These are phyloP conservation scores for Penstemon barbatus DNA, from an alignment of 257 asterid species.

Conservation along the genomic window DNA sequence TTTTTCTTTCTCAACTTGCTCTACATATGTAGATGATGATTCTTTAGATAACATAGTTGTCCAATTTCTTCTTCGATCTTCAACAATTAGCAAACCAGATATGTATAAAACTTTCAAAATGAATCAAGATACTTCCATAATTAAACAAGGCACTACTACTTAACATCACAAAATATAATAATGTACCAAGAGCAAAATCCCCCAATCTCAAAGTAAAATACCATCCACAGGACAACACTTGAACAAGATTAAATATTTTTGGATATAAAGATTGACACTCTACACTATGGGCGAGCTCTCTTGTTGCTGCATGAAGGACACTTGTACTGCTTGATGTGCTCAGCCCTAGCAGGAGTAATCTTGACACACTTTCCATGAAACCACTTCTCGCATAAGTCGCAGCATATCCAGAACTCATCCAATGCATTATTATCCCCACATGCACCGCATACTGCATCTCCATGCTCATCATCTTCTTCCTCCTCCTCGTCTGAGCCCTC, in stretches of 20 bases:
- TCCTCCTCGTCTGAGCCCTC: conserved; percentile 55
- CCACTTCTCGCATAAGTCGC: conserved; percentile 87
- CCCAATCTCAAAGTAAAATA: conserved; percentile 5
- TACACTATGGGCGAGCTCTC: conserved; percentile 47
- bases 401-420: conserved; percentile 82
- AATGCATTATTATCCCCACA: conserved; percentile 64
- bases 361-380: conserved; percentile 91
- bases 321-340: conserved; percentile 76
- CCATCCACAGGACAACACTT: conserved; percentile 37
- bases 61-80: too few species aligned
- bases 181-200: conserved; percentile 19
- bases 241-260: too few species aligned
- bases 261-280: background rate
- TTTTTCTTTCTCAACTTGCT: too few species aligned
- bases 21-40: too few species aligned
- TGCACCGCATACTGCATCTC: conserved; percentile 64
- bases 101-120: background rate
- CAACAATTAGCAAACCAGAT: too few species aligned
- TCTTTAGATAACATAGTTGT: too few species aligned
- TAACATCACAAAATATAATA: conserved; percentile 26
- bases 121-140: conserved; percentile 9
- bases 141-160: background rate
- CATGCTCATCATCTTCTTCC: conserved; percentile 65
- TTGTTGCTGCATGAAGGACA: conserved; percentile 85
- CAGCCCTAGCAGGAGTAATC: conserved; percentile 76